Evolutionary conservation across 2,329 filamentous ascomycete genomes (phyloP).

Genomic region (Dactylonectria estremocensis): DNA sequence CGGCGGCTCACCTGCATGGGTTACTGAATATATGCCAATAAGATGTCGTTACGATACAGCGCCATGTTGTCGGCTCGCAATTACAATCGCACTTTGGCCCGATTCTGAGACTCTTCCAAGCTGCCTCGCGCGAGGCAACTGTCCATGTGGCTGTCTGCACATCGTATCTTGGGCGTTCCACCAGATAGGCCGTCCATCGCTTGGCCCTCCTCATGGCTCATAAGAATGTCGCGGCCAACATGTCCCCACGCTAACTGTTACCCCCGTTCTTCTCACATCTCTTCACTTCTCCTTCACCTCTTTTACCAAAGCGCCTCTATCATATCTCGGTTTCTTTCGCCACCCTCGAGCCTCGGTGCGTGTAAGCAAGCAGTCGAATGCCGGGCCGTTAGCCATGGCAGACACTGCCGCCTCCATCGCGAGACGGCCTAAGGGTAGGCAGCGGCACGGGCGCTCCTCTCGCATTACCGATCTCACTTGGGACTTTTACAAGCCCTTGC

Average conservation of each 20-base stretch:
- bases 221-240: too few relatives aligned
- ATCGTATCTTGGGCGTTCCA: slow-evolving; percentile 3
- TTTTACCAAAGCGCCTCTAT: too few relatives aligned
- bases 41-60: background rate
- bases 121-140: slow-evolving; percentile 21
- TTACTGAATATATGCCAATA: slow-evolving; percentile 21
- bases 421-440: slow-evolving; percentile 22
- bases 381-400: slow-evolving; percentile 1
- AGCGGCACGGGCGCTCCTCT: slow-evolving; percentile 38
- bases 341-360: background rate
- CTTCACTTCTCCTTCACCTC: background rate
- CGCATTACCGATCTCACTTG: slow-evolving; percentile 44
- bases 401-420: slow-evolving; percentile 16
- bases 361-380: background rate
- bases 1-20: slow-evolving; percentile 22
- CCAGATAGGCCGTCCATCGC: background rate
- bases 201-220: background rate
- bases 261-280: background rate
- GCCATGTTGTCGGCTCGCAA: slow-evolving; percentile 13
- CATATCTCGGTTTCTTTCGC: background rate
- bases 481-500: slow-evolving; percentile 39
- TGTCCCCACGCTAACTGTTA: background rate
- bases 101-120: slow-evolving; percentile 6
- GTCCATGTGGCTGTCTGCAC: background rate
- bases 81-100: slow-evolving; percentile 25